Evolutionary conservation across 768 basidiomycete genomes (phyloP), one percentile per base, ranked within the genome.

Genomic region (Boletus reticuloceps): DNA sequence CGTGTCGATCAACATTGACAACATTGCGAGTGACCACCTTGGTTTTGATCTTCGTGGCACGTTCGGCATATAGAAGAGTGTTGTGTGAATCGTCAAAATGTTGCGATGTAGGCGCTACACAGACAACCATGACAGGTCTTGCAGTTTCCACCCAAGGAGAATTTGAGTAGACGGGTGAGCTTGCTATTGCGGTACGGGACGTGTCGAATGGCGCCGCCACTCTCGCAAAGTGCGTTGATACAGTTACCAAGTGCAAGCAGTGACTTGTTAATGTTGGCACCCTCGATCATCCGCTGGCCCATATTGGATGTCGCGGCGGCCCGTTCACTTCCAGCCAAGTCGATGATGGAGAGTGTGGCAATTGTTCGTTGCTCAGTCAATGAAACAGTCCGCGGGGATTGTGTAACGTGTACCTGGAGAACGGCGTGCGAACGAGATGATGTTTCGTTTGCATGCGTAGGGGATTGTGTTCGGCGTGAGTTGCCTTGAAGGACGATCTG

Each of bases 91-190:
- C 97, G 67, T 98, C 97, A 69, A 98, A 97, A 74, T 99, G 94
- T 37, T 82, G 82, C 37, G 94, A 94, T 6, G 94, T 94, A 2
- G 97, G 97, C 1, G 94, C 94, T 45, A 99, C 79, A 69, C 97
- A 98, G 58, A 98, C 96, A 59, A 98, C 93, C 97, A 98, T 99
- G 67, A 97, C 94, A n/a, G 1, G 97, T 99, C 74, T 96, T 93
- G 82, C 97, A 99, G 72, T 98, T 98, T 7, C 97, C 97, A 2
- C 96, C 96, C 46, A 98, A 83, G 2, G 96, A 95, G 77, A 98
- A 98, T 72, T 98, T 98, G 67, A 98, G 87, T 43, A 98, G 75
- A 41, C 97, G 90, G 1, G 97, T 99, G 60, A 99, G 89, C 74
- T 99, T 99, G 79, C 91, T 94, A 76, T 99, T 97, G 52, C 97